These are phyloP conservation scores for Fusarium sp. DNA, from an alignment of 2,329 filamentous ascomycete genomes.

Conservation along the genomic window DNA sequence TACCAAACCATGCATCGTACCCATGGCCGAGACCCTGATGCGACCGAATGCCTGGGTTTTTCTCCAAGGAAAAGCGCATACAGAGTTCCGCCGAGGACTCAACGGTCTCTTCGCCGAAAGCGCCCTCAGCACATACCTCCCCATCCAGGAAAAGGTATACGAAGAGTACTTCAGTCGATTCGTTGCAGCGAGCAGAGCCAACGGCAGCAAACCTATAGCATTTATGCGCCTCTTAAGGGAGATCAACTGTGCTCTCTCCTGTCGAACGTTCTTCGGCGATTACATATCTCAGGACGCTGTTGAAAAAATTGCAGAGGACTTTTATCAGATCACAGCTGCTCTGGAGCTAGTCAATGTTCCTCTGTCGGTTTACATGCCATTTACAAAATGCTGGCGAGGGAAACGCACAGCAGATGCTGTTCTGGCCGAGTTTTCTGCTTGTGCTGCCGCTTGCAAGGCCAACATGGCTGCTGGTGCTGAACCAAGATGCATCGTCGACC, in stretches of 20 bases:
- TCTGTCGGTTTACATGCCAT: constrained; percentile 73
- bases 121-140: constrained; percentile 75
- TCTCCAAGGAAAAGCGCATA: constrained; percentile 77
- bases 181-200: constrained; percentile 63
- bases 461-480: constrained; percentile 75
- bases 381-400: constrained; percentile 79
- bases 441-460: constrained; percentile 75
- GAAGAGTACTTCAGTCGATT: constrained; percentile 75
- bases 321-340: constrained; percentile 79
- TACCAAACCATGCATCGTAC: constrained; percentile 81
- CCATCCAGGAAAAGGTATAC: constrained; percentile 77
- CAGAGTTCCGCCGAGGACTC: constrained; percentile 80
- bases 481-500: constrained; percentile 78
- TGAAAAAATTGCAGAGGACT: constrained; percentile 80
- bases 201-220: constrained; percentile 64
- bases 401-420: constrained; percentile 79
- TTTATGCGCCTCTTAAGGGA: constrained; percentile 81
- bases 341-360: constrained; percentile 84
- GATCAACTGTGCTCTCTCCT: constrained; percentile 80
- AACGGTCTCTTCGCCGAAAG: constrained; percentile 78
- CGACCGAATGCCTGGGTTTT: constrained; percentile 81
- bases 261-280: constrained; percentile 81
- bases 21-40: constrained; percentile 74
- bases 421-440: constrained; percentile 73
- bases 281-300: constrained; percentile 78